phyloP scores from a whole-genome alignment of 176 grass and related monocot species.

The Microstegium vimineum region DNA sequence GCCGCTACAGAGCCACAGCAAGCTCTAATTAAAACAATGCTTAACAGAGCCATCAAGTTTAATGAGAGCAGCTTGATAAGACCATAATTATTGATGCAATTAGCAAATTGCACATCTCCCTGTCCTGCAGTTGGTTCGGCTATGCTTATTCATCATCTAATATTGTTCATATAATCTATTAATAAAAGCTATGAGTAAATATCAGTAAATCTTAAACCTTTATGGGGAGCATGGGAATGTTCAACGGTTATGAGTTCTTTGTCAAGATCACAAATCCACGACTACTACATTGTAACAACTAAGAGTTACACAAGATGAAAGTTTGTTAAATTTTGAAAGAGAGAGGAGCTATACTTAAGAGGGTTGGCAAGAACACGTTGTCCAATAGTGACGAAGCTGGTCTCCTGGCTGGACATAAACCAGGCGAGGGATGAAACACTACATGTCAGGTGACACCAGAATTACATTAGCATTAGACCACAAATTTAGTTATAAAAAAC shows the following conservation, averaged over 20 bases:
- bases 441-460: constrained; percentile 18
- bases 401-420: constrained; percentile 84
- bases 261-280: background rate
- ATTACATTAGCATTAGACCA: constrained; percentile 1
- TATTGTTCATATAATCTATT: background rate
- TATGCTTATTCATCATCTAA: background rate
- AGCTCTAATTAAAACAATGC: background rate
- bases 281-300: constrained; percentile 3
- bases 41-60: background rate
- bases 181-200: background rate
- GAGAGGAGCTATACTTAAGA: constrained; percentile 47
- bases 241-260: background rate
- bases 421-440: constrained; percentile 73
- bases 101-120: background rate
- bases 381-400: constrained; percentile 68
- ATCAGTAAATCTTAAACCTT: background rate
- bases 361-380: constrained; percentile 66
- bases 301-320: constrained; percentile 5
- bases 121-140: background rate
- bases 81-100: background rate
- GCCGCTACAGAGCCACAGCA: background rate
- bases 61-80: background rate
- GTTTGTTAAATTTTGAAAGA: background rate
- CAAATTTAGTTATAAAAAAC: background rate
- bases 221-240: background rate